Conservation (phyloP, 108 stramenopile genomes). For the Mediolabrus comicus region DNA sequence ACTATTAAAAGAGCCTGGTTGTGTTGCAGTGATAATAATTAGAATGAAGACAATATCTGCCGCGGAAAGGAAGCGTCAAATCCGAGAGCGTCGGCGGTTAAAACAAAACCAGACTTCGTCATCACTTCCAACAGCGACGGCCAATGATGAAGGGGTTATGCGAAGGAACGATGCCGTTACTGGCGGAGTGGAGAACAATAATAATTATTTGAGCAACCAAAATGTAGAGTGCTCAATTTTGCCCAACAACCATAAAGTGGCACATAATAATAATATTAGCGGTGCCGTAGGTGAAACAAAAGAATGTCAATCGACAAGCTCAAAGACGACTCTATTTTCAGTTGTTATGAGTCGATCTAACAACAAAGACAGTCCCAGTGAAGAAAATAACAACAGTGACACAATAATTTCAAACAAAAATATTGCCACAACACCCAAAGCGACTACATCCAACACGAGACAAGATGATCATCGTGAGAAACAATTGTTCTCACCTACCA, state of each 20-base stretch:
- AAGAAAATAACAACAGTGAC: neutral
- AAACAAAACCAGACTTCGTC: neutral
- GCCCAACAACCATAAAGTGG: neutral
- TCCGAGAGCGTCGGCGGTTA: constrained; percentile 17
- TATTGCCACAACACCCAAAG: neutral
- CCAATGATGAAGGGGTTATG: neutral
- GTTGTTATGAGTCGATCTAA: constrained; percentile 28
- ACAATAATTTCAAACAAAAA: neutral
- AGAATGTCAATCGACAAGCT: neutral
- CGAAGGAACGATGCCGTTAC: neutral
- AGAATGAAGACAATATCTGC: constrained; percentile 19
- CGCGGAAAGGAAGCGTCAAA: constrained; percentile 29
- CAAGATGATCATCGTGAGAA: too few species aligned
- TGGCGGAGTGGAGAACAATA: neutral
- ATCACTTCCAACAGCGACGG: neutral
- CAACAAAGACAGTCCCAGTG: neutral
- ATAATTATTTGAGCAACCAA: neutral
- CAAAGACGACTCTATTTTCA: constrained; percentile 20
- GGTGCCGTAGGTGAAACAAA: neutral
- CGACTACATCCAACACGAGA: too few species aligned
- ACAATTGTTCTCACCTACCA: neutral
- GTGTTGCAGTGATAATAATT: neutral
- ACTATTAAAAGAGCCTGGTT: too few species aligned
- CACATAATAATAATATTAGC: neutral
- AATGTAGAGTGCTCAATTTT: neutral